These are phyloP conservation scores for Leccinum rimulosum DNA, from an alignment of 768 basidiomycete genomes.

Conservation along the genomic window DNA sequence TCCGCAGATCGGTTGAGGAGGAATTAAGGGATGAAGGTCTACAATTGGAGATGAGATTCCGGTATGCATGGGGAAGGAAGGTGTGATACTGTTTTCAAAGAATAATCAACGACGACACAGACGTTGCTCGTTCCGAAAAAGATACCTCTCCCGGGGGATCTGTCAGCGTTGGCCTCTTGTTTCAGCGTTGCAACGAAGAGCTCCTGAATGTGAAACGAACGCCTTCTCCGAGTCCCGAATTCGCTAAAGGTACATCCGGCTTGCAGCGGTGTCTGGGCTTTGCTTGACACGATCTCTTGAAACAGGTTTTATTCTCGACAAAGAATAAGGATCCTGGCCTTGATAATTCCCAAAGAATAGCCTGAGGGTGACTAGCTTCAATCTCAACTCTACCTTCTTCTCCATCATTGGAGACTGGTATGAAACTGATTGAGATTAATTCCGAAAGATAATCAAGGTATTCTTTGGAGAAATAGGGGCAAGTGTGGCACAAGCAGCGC, in stretches of 20 bases:
- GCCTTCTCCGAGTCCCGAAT: constrained; percentile 81
- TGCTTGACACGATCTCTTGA: constrained; percentile 68
- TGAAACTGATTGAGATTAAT: constrained; percentile 63
- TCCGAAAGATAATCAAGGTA: constrained; percentile 77
- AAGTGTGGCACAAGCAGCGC: constrained; percentile 33
- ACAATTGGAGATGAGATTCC: constrained; percentile 2
- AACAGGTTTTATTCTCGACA: background rate
- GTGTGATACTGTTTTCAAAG: background rate
- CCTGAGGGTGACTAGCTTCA: constrained; percentile 46
- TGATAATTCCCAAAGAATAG: constrained; percentile 91
- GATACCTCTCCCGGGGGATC: constrained; percentile 46
- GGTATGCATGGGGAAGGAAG: constrained; percentile 6
- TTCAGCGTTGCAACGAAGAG: constrained; percentile 68
- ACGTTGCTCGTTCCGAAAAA: constrained; percentile 86
- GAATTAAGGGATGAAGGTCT: background rate
- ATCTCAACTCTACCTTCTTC: constrained; percentile 68
- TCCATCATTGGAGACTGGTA: constrained; percentile 51
- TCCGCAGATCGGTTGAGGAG: background rate
- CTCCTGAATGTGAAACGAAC: constrained; percentile 75
- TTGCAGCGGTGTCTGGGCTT: constrained; percentile 61
- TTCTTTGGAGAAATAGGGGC: constrained; percentile 66
- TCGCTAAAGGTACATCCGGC: constrained; percentile 76
- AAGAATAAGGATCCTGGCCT: constrained; percentile 48
- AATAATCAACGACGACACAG: constrained; percentile 15
- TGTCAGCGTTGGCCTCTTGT: constrained; percentile 62